A percentile compares a stretch with the other conserved stretches of the same genome.
phyloP scores from a whole-genome alignment of 179 eudicot genomes.

The Silene coronaria region DNA sequence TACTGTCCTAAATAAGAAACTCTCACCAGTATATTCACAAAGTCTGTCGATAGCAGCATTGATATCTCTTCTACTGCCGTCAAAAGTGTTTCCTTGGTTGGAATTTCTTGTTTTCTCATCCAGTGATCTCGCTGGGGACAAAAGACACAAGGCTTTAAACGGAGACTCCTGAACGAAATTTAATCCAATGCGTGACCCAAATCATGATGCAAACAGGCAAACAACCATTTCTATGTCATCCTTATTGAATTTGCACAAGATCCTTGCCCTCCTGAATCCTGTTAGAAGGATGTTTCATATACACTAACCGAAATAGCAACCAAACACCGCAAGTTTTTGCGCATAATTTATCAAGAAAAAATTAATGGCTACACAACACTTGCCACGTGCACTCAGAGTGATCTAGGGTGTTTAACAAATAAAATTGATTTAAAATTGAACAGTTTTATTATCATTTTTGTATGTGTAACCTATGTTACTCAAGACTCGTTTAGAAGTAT shows the following conservation, averaged over 20 bases:
- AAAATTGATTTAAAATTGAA: background rate
- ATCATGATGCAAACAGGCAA: background rate
- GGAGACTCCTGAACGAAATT: conserved; percentile 7
- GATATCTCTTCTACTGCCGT: conserved; percentile 89
- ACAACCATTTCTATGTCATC: background rate
- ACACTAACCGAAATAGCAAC: background rate
- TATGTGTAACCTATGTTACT: too few relatives aligned
- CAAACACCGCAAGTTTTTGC: background rate
- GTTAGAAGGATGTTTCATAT: background rate
- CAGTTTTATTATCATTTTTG: background rate
- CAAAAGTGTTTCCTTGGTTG: conserved; percentile 58
- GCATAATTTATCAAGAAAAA: background rate
- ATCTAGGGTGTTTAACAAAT: background rate
- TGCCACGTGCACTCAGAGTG: background rate
- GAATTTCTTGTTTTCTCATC: conserved; percentile 55
- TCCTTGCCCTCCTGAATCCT: background rate
- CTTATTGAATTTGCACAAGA: background rate
- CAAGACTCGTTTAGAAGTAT: too few relatives aligned
- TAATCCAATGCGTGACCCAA: background rate
- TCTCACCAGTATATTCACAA: conserved; percentile 85
- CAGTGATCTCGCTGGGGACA: conserved; percentile 39
- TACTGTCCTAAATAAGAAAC: conserved; percentile 7
- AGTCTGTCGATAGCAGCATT: conserved; percentile 92
- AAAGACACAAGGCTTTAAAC: background rate
- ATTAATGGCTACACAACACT: background rate